phyloP scores from a whole-genome alignment of 768 basidiomycete genomes.

The Russula foetens region DNA sequence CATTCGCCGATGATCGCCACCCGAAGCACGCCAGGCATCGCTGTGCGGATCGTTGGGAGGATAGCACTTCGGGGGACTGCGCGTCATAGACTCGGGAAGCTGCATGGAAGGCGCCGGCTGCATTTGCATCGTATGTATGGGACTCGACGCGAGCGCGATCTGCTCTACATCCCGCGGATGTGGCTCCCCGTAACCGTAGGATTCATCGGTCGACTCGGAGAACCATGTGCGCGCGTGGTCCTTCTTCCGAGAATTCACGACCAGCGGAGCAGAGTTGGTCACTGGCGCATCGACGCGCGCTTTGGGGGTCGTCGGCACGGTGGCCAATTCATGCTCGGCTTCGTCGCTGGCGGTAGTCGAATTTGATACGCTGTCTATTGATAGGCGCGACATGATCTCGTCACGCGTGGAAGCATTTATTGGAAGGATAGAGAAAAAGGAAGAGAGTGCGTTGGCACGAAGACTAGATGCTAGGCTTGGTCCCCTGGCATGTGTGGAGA shows the following conservation, averaged over 20 bases:
- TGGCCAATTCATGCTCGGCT: constrained; percentile 14
- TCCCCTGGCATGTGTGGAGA: background rate
- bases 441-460: constrained; percentile 12
- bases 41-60: background rate
- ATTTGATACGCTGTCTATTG: constrained; percentile 16
- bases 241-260: background rate
- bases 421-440: constrained; percentile 17
- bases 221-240: background rate
- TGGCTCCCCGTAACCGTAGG: background rate
- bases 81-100: constrained; percentile 12
- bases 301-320: constrained; percentile 13
- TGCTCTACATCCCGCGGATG: constrained; percentile 6
- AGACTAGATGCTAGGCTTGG: constrained; percentile 1
- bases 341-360: constrained; percentile 16
- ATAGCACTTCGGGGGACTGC: background rate
- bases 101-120: constrained; percentile 17
- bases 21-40: background rate
- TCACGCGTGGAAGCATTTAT: constrained; percentile 18
- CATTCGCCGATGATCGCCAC: constrained; percentile 2
- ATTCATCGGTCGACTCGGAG: background rate
- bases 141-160: constrained; percentile 14
- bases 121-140: constrained; percentile 19
- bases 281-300: background rate
- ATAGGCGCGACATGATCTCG: constrained; percentile 19
- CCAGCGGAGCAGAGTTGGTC: background rate